Conservation (phyloP, 2,329 filamentous ascomycete genomes). For the Calonectria pauciramosa region DNA sequence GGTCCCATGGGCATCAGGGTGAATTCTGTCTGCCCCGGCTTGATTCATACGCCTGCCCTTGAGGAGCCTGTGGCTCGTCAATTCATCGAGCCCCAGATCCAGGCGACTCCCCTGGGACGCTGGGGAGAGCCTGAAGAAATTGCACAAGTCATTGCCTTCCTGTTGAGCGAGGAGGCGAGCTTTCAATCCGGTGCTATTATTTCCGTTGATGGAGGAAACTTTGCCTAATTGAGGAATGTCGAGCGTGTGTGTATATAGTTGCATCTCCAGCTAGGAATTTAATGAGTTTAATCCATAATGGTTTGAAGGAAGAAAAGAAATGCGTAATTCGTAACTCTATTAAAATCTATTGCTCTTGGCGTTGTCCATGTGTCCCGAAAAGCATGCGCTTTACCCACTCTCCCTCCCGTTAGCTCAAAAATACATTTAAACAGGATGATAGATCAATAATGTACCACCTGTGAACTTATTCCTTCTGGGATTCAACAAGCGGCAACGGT, state of each 20-base stretch:
- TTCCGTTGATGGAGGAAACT: neutral
- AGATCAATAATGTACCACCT: too few species aligned
- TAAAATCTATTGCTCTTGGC: too few species aligned
- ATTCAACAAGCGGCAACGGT: too few species aligned
- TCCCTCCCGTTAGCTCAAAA: too few species aligned
- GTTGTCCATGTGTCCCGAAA: too few species aligned
- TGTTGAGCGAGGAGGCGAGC: neutral
- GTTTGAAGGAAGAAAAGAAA: neutral
- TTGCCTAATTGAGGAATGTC: neutral
- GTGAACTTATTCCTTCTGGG: neutral
- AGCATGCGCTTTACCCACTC: neutral
- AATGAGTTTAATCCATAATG: neutral
- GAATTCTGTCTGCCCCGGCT: neutral
- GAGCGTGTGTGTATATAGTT: neutral
- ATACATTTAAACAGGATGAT: neutral
- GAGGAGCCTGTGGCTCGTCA: neutral
- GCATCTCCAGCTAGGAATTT: neutral
- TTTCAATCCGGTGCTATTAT: neutral
- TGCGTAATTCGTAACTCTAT: neutral
- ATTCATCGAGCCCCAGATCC: neutral
- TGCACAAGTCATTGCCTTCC: neutral
- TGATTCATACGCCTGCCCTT: neutral
- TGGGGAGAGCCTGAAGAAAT: constrained; percentile 1
- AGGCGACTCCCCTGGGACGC: neutral
- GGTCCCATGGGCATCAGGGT: neutral